A percentile compares a stretch with the other conserved stretches of the same genome.
These are phyloP conservation scores for Closterium sp. DNA, from an alignment of 139 green algal genomes.

Conservation along the genomic window DNA sequence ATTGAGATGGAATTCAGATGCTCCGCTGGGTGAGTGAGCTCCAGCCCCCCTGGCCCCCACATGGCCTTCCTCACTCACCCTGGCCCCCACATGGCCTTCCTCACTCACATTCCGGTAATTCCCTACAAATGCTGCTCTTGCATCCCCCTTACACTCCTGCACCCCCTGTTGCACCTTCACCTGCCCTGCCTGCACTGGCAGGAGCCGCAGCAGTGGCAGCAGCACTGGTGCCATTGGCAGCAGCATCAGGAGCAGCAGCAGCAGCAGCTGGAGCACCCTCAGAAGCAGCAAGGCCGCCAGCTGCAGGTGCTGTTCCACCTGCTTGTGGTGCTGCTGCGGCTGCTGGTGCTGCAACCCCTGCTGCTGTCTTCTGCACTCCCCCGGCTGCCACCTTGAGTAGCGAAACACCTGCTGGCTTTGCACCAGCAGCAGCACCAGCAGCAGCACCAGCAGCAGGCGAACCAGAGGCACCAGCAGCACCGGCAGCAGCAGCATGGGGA, in stretches of 20 bases:
- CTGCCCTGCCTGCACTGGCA: not conserved
- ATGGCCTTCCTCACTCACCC: too few relatives aligned
- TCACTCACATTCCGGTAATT: not conserved
- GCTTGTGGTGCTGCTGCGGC: not conserved
- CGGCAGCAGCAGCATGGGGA: not conserved
- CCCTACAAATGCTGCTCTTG: not conserved
- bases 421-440: not conserved
- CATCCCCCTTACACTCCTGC: not conserved
- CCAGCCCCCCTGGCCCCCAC: too few relatives aligned
- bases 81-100: too few relatives aligned
- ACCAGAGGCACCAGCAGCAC: not conserved
- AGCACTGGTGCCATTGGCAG: too few relatives aligned
- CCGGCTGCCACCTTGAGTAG: not conserved
- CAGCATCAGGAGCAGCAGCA: not conserved
- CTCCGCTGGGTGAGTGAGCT: too few relatives aligned
- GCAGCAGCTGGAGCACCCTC: not conserved
- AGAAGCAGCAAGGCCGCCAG: not conserved
- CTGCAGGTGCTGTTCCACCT: not conserved
- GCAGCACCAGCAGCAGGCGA: not conserved
- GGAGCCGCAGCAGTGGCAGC: not conserved
- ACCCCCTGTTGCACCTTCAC: too few relatives aligned
- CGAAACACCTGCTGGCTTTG: not conserved
- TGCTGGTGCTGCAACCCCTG: not conserved
- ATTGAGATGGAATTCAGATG: too few relatives aligned
- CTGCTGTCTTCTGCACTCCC: not conserved